Conservation (phyloP, 768 basidiomycete genomes). For the Rhodotorula paludigena region DNA sequence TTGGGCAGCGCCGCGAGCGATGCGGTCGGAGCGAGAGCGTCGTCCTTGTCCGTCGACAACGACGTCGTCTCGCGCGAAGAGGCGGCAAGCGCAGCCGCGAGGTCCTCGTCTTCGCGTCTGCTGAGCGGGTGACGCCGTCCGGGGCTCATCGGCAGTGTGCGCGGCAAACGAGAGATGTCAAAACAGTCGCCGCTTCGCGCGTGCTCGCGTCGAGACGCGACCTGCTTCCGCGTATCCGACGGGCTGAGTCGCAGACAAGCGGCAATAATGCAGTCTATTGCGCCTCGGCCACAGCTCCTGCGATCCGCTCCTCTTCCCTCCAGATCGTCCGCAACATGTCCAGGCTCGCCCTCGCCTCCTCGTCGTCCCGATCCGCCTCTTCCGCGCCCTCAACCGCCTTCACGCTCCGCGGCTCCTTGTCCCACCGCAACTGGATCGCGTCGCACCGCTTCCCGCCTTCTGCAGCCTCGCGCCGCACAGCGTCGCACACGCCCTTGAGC, state of each 20-base stretch:
- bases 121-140: background rate
- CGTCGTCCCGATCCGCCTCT: background rate
- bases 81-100: background rate
- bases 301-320: conserved; percentile 15
- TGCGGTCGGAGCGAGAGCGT: background rate
- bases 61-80: background rate
- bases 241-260: too few species aligned
- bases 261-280: background rate
- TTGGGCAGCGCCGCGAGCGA: background rate
- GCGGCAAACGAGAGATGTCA: background rate
- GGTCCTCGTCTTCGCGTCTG: background rate
- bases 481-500: conserved; percentile 33
- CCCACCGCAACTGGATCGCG: background rate
- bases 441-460: conserved; percentile 5
- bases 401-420: background rate
- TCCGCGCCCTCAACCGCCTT: background rate
- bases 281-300: background rate
- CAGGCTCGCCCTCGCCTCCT: conserved; percentile 5
- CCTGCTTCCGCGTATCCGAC: too few species aligned
- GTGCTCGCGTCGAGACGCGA: background rate
- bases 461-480: conserved; percentile 15
- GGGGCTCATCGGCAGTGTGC: background rate
- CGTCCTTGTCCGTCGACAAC: too few species aligned
- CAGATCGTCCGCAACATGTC: conserved; percentile 25
- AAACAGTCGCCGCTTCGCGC: background rate